Base-by-base conservation (phyloP, 441 rosid species). In the Francoa sonchifolia region DNA sequence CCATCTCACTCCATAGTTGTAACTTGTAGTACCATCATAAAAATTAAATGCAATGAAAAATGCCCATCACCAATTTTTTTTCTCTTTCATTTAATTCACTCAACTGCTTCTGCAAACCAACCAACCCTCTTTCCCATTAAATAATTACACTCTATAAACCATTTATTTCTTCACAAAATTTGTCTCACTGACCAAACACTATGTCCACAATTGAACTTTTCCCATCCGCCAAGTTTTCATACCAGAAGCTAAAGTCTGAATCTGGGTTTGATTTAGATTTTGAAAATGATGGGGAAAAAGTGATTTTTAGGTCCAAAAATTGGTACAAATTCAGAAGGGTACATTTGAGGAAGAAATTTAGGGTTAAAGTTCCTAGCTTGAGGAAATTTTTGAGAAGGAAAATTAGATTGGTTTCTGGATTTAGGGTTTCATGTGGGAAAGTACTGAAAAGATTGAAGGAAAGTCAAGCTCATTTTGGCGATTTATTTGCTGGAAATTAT, bases 401-500 rank as follows among this genome's bases (percentile, higher is more conserved):
- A 55, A 54, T 48, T 3, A 74, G 50, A 59, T 18, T 64, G 19
- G 59, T 62, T 6, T 17, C 53, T 19, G 39, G 44, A 16, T 36
- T 58, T 2, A 58, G 73, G 33, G 3, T 37, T 8, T 69, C 82
- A 3, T 63, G 70, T 47, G 61, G 59, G 3, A 74, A 58, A 32
- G 42, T 82, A 30, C 1, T 76, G 72, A 74, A 65, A 76, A 79
- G 94, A 48, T 50, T 85, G 52, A 85, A 65, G 48, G 79, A 77
- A 43, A 62, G 94, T 30, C 80, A 74, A 44, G 61, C 65, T 22
- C 82, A 82, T 56, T 68, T 82, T 51, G 85, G 83, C 19, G 96
- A 90, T 62, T 70, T 90, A 16, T 85, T 90, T 55, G 77, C 88
- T 41, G 96, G 93, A 26, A 90, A 85, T 32, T 90, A 85, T 61